Evolutionary conservation across 768 basidiomycete species (phyloP).

Genomic region (Psilocybe cyanescens): DNA sequence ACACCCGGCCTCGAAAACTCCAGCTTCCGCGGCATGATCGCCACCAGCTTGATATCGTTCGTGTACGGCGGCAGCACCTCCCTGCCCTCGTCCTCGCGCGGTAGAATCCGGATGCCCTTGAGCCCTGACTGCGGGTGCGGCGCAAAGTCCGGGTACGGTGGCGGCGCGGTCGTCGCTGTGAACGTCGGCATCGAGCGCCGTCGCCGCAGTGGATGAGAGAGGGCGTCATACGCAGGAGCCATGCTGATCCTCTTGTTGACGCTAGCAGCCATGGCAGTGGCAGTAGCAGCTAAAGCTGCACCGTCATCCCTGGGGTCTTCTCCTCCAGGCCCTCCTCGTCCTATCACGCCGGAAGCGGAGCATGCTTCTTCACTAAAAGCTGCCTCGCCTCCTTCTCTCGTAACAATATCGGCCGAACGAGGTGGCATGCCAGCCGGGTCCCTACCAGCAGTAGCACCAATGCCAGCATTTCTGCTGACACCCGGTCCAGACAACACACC

Average conservation of each 20-base stretch:
- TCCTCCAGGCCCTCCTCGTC: background rate
- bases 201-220: conserved; percentile 51
- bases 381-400: background rate
- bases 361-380: background rate
- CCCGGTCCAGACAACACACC: background rate
- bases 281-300: background rate
- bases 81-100: conserved; percentile 80
- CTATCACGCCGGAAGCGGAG: conserved; percentile 4
- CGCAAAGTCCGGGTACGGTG: conserved; percentile 48
- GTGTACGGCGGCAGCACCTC: conserved; percentile 83
- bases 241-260: conserved; percentile 33
- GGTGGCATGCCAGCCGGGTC: background rate
- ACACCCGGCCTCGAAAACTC: conserved; percentile 88
- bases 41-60: conserved; percentile 81
- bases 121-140: conserved; percentile 16
- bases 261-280: background rate
- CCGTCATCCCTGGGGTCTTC: background rate
- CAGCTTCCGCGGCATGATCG: conserved; percentile 88
- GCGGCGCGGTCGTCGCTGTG: conserved; percentile 58
- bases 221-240: conserved; percentile 33
- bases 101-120: conserved; percentile 35
- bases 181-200: conserved; percentile 75
- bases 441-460: background rate
- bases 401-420: background rate
- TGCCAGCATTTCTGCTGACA: background rate